phyloP scores from a whole-genome alignment of 1,284 basidiomycete genomes.

The Entoloma clypeatum region DNA sequence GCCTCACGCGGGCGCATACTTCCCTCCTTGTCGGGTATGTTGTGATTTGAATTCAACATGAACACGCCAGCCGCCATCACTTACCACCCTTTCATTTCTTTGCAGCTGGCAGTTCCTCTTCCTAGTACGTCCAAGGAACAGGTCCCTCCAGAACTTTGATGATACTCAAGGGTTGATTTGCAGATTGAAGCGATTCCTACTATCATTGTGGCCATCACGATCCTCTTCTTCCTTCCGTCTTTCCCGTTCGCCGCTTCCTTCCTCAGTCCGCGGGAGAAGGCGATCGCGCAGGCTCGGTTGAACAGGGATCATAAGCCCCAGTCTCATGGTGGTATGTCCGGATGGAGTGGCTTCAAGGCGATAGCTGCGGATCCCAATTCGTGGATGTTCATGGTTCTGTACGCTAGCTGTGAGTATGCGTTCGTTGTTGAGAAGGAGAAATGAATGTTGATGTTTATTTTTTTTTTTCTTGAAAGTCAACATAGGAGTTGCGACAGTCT shows the following conservation, averaged over 20 bases:
- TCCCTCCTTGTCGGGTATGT: constrained; percentile 41
- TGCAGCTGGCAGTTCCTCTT: constrained; percentile 56
- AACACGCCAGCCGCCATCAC: background rate
- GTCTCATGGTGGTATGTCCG: constrained; percentile 55
- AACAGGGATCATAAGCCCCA: constrained; percentile 52
- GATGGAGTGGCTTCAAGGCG: constrained; percentile 51
- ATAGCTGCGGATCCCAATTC: constrained; percentile 45
- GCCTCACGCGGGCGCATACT: constrained; percentile 47
- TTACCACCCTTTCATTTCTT: background rate
- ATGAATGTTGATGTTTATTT: background rate
- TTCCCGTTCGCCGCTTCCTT: constrained; percentile 40
- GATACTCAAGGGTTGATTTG: background rate
- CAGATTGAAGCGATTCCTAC: constrained; percentile 54
- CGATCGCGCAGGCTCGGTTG: constrained; percentile 52
- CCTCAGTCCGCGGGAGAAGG: constrained; percentile 41
- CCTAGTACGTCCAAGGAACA: too few species aligned
- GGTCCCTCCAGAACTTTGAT: too few species aligned
- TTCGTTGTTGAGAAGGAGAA: too few species aligned
- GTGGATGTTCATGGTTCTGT: constrained; percentile 49
- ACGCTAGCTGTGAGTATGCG: constrained; percentile 50
- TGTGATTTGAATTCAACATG: background rate
- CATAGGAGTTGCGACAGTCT: constrained; percentile 51
- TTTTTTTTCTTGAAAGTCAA: constrained; percentile 38
- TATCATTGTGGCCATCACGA: constrained; percentile 42
- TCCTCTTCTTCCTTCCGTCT: constrained; percentile 44